Base-by-base conservation (phyloP, 208 protist species). In the Spongospora subterranea region DNA sequence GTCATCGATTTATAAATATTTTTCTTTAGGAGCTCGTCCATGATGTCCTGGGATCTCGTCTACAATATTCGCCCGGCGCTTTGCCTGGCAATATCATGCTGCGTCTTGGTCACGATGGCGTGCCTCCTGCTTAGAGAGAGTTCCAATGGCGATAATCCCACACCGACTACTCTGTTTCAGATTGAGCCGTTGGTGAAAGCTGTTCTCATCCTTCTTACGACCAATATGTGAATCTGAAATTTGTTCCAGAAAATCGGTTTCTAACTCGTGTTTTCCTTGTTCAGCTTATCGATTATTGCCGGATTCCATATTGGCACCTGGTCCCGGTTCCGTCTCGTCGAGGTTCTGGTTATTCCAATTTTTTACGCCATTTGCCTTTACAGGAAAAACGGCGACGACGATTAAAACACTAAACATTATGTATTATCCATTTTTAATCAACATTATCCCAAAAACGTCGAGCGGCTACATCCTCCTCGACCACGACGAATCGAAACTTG, bases 141-240 rank as follows among this genome's bases (percentile, higher is more conserved):
- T 45, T 82, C 71, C 17, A 40, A 40, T 39, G 6, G 17, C 17
- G 71, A 60, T 60, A 29, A 6, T 60, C 17, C 6, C 17, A 45
- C 11, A 6, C 35, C 71, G 6, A n/a, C 6, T 40, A 40, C 6
- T 35, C 13, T 82, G n/a, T 35, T 82, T 6, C 17, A 82, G n/a
- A 82, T 82, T n/a, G 71, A 82, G 71, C 71, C 71, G 40, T 45
- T 43, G 6, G n/a, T 82, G 17, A 82, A 82, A 82, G n/a, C 35
- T 39, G 6, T 6, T 82, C 71, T 82, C n/a, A n/a, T 82, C 11
- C 71, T 82, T 39, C 71, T 82, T 35, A 17, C 17, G 11, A 45
- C 71, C 17, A 82, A 82, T 43, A 20, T 82, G 71, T 82, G 6
- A 35, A n/a, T 82, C 13, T 20, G 6, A 40, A 39, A 39, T n/a